Conservation (phyloP, 441 rosid genomes). For the Arabidopsis lyrata region DNA sequence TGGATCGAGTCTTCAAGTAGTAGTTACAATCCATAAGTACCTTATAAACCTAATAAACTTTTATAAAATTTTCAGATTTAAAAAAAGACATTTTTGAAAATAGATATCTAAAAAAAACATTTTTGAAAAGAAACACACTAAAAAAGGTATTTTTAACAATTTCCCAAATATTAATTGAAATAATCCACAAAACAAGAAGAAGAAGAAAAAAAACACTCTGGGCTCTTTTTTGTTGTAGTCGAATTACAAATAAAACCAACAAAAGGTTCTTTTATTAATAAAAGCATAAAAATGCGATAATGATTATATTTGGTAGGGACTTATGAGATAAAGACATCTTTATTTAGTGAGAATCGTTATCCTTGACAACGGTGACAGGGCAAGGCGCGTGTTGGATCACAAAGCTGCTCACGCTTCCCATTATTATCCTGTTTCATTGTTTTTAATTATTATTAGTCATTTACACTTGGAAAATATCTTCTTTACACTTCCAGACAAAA, state of each 20-base stretch:
- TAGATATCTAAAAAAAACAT: too few species aligned
- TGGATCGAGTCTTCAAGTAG: too few species aligned
- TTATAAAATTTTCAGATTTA: too few species aligned
- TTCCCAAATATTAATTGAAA: slow-evolving; percentile 4
- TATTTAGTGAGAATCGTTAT: slow-evolving; percentile 31
- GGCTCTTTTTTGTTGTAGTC: not conserved
- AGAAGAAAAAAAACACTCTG: not conserved
- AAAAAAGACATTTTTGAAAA: too few species aligned
- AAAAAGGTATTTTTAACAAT: too few species aligned
- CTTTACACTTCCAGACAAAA: not conserved
- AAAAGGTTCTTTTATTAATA: slow-evolving; percentile 10
- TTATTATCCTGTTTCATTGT: slow-evolving; percentile 59
- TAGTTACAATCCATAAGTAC: too few species aligned
- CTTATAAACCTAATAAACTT: too few species aligned
- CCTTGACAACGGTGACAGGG: slow-evolving; percentile 86
- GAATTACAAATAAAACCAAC: slow-evolving; percentile 20
- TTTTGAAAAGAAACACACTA: too few species aligned
- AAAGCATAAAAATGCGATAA: slow-evolving; percentile 6
- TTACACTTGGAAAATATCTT: not conserved
- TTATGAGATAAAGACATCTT: slow-evolving; percentile 12
- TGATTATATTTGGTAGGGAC: slow-evolving; percentile 1
- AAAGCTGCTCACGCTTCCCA: slow-evolving; percentile 84
- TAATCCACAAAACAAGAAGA: not conserved
- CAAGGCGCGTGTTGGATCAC: slow-evolving; percentile 73
- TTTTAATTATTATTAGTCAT: not conserved